Percentiles rank a stretch among this genome's conserved stretches.
Conservation (phyloP, 1,139 yeast species). For the Hyphopichia wangnamkhiaoensis region DNA sequence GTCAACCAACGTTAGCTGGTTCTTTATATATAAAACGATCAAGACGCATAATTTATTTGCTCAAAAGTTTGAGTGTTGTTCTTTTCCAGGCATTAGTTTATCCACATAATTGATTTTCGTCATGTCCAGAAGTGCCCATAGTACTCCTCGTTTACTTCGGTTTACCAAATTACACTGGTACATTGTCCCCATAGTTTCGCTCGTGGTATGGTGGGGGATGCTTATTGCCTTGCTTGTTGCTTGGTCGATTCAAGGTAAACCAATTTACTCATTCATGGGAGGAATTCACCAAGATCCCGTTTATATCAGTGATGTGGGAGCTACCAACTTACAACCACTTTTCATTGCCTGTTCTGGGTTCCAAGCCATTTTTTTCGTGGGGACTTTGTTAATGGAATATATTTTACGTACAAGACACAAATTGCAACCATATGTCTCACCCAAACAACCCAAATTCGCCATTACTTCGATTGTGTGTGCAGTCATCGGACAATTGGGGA, state of each 20-base stretch:
- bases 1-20: too few species aligned
- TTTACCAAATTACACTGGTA: slow-evolving; percentile 38
- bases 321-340: slow-evolving; percentile 78
- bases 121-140: not conserved
- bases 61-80: too few species aligned
- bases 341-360: slow-evolving; percentile 79
- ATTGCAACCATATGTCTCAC: slow-evolving; percentile 54
- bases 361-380: slow-evolving; percentile 75
- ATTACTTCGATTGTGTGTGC: slow-evolving; percentile 55
- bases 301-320: slow-evolving; percentile 83
- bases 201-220: slow-evolving; percentile 45
- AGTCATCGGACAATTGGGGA: slow-evolving; percentile 71
- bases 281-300: slow-evolving; percentile 52
- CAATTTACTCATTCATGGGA: slow-evolving; percentile 61
- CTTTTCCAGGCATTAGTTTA: too few species aligned
- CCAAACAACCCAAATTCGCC: slow-evolving; percentile 51
- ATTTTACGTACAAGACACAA: slow-evolving; percentile 53
- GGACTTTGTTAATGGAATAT: slow-evolving; percentile 63
- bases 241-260: slow-evolving; percentile 81
- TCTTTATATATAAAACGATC: too few species aligned
- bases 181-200: slow-evolving; percentile 29
- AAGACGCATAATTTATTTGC: too few species aligned
- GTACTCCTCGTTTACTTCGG: slow-evolving; percentile 13
- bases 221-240: slow-evolving; percentile 38
- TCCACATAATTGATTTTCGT: too few species aligned